These are phyloP conservation scores for Raddia guianensis DNA, from an alignment of 176 grass and related monocot species.

Conservation along the genomic window DNA sequence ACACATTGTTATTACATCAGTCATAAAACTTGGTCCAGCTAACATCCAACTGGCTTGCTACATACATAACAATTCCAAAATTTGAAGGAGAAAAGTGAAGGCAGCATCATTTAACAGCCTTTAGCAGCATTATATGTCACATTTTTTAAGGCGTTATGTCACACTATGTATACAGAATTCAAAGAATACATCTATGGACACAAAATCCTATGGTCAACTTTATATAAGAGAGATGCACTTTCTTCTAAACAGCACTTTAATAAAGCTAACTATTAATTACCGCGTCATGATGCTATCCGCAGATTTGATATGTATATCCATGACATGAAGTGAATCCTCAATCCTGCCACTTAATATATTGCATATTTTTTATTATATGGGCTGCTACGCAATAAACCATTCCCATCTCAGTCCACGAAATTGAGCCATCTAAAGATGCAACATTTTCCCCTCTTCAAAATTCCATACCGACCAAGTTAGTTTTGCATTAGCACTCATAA, in stretches of 20 bases:
- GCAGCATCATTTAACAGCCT: background rate
- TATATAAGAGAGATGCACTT: background rate
- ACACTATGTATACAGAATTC: background rate
- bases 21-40: background rate
- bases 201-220: background rate
- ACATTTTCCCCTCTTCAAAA: background rate
- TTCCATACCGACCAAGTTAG: background rate
- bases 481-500: background rate
- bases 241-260: background rate
- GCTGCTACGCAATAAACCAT: background rate
- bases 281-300: background rate
- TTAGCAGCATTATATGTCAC: background rate
- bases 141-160: background rate
- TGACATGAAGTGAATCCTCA: background rate
- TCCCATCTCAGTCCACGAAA: background rate
- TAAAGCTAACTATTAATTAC: conserved; percentile 1
- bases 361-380: background rate
- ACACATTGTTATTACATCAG: background rate
- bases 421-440: background rate
- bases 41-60: background rate
- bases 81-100: background rate
- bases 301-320: background rate
- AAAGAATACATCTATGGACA: background rate
- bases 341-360: background rate
- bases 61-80: background rate